Evolutionary conservation across 805 yeast genomes (phyloP).

Genomic region (Peterozyma xylosa): DNA sequence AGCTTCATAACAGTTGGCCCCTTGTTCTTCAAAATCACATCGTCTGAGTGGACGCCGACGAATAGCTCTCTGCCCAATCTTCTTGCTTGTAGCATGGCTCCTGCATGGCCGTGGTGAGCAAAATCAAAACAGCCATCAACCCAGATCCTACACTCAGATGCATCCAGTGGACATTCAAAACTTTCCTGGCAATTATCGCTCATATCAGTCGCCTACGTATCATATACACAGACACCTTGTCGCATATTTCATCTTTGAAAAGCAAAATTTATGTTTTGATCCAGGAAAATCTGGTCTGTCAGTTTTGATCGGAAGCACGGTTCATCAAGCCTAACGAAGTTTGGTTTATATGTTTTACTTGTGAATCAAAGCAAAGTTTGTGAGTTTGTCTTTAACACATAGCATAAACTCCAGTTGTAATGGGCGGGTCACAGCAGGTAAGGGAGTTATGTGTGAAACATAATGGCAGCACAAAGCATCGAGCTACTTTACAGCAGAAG

Average conservation of each 20-base stretch:
- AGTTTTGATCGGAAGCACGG: too few species aligned
- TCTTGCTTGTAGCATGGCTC: slow-evolving; percentile 91
- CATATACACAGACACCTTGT: too few species aligned
- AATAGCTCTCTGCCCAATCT: slow-evolving; percentile 67
- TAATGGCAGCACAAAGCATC: neutral
- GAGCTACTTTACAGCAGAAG: slow-evolving; percentile 8
- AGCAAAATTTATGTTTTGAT: too few species aligned
- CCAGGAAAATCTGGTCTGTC: too few species aligned
- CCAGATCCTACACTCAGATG: slow-evolving; percentile 57
- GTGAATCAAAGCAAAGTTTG: neutral
- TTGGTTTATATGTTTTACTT: neutral
- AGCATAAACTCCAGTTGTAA: neutral
- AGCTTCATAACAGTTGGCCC: slow-evolving; percentile 92
- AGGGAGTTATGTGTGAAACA: slow-evolving; percentile 3
- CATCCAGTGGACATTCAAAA: slow-evolving; percentile 3
- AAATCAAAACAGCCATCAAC: slow-evolving; percentile 98
- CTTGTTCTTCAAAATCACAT: slow-evolving; percentile 72
- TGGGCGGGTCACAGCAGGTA: neutral
- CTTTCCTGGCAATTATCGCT: too few species aligned
- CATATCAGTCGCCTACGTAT: too few species aligned
- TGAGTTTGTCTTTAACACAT: neutral
- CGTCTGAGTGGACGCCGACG: slow-evolving; percentile 92
- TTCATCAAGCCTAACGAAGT: too few species aligned
- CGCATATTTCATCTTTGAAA: too few species aligned
- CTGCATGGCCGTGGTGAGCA: slow-evolving; percentile 97